A percentile compares a stretch with the other conserved stretches of the same genome.
phyloP scores from a whole-genome alignment of 164 flowering plant species.

The Sextonia rubra region DNA sequence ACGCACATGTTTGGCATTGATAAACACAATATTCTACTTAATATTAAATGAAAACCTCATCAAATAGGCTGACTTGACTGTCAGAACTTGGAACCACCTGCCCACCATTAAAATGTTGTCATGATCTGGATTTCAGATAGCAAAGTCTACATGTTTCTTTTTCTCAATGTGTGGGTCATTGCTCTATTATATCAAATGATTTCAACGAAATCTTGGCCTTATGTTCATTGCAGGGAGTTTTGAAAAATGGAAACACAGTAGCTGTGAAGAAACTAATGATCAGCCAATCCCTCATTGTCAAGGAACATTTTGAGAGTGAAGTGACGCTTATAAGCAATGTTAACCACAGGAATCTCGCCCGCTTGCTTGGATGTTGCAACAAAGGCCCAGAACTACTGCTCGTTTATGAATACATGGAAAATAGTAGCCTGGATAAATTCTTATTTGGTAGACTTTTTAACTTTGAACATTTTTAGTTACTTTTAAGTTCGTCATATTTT shows the following conservation, averaged over 20 bases:
- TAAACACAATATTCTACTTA: no score
- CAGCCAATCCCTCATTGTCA: constrained; percentile 24
- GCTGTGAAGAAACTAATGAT: constrained; percentile 50
- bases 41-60: no score
- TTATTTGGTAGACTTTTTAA: constrained; percentile 33
- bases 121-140: no score
- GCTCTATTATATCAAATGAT: no score
- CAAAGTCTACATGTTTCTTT: no score
- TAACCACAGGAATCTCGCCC: constrained; percentile 52
- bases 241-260: constrained; percentile 45
- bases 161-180: no score
- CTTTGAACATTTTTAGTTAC: background rate
- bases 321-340: constrained; percentile 59
- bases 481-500: background rate
- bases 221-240: constrained; percentile 31
- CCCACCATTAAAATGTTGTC: no score
- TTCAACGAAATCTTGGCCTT: background rate
- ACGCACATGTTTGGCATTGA: no score
- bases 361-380: constrained; percentile 53
- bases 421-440: constrained; percentile 54
- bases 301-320: constrained; percentile 42
- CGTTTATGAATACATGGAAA: constrained; percentile 52
- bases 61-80: no score
- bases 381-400: constrained; percentile 46
- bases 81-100: no score